Evolutionary conservation across 2,329 filamentous ascomycete species (phyloP).

Genomic region (Phaeosphaeria sp.): DNA sequence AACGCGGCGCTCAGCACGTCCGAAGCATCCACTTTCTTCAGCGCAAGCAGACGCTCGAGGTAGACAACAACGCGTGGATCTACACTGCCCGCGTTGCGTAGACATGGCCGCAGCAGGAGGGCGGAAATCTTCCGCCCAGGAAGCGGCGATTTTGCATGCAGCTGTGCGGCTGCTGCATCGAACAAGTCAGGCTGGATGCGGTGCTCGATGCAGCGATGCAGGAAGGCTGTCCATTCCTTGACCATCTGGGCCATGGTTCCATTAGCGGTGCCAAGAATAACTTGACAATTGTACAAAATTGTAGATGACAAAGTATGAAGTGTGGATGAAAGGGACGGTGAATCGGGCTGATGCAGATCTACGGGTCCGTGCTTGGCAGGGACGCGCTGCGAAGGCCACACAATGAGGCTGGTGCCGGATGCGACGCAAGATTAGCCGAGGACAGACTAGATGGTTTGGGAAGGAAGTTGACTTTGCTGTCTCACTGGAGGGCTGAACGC

Average conservation of each 20-base stretch:
- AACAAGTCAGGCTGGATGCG: constrained; percentile 43
- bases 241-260: constrained; percentile 42
- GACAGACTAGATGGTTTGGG: neutral
- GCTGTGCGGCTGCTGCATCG: constrained; percentile 37
- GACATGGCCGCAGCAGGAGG: constrained; percentile 42
- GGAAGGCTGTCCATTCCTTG: constrained; percentile 42
- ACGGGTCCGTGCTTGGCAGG: constrained; percentile 9
- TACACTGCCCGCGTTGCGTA: constrained; percentile 29
- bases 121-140: constrained; percentile 45
- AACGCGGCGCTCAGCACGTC: constrained; percentile 43
- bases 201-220: constrained; percentile 43
- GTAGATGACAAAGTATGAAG: constrained; percentile 23
- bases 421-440: constrained; percentile 4
- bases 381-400: neutral
- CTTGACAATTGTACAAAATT: constrained; percentile 10
- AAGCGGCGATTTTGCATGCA: constrained; percentile 43
- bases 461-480: neutral
- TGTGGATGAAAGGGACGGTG: constrained; percentile 19
- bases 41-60: constrained; percentile 41
- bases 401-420: constrained; percentile 6
- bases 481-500: neutral
- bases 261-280: constrained; percentile 24
- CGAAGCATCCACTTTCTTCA: constrained; percentile 42
- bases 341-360: constrained; percentile 5
- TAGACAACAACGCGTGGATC: constrained; percentile 47